Evolutionary conservation across 345 rosid species (phyloP), one percentile per base, ranked within the genome.

Genomic region (Hibiscus tridactylites): DNA sequence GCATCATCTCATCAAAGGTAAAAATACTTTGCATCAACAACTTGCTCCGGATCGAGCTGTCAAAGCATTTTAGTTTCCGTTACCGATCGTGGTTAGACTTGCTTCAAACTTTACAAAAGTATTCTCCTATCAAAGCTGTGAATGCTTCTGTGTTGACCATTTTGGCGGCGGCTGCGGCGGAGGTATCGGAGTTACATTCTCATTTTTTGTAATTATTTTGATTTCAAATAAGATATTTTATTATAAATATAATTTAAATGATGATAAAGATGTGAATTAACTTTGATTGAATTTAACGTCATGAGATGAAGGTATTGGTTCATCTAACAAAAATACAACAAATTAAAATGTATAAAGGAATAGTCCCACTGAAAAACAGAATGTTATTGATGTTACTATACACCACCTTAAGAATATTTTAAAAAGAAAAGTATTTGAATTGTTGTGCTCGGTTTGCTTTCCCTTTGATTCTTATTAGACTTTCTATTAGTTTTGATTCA

Each of bases 1-100:
- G 28, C 65, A 46, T 70, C 78, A 9, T 78, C 66, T 76, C 76
- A 80, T 9, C 19, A 28, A 35, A 73, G 74, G 33, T 46, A 47
- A 56, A 39, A 37, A 35, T 44, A 68, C 46, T 28, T 73, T 68
- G 76, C 77, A 71, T 7, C 57, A 60, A 65, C 42, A 46, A 15
- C 49, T 49, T 5, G 60, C 72, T 57, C 50, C 9, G 39, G 59
- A 50, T 16, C 47, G 31, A 52, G 61, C 60, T 9, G 16, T 68
- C 9, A 28, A 15, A 16, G 47, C 21, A 16, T 31, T 17, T 29
- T 17, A 53, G n/a, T 29, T 31, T 68, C 19, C 47, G 0, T 33
- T 16, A 8, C 61, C 21, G 59, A 54, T 19, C 26, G 28, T 19
- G 26, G 59, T 54, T 54, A 54, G 1, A 54, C 28, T 54, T 54